Conservation (phyloP, 331 rosid species). For the Malus hybrid region DNA sequence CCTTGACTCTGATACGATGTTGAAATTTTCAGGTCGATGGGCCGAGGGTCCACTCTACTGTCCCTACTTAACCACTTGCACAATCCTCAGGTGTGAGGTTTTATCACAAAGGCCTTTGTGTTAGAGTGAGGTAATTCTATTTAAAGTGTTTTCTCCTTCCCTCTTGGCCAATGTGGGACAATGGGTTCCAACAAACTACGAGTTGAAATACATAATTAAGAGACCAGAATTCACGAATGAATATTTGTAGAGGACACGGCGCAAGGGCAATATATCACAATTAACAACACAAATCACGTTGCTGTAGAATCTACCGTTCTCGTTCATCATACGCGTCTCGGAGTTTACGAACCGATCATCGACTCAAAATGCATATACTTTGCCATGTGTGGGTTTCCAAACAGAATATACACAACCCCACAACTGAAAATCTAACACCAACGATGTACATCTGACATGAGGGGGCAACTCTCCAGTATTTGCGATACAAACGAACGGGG, state of each 20-base stretch:
- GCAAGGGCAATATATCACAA: not conserved
- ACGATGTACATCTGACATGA: constrained; percentile 3
- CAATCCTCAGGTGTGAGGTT: too few species aligned
- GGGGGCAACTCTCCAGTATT: not conserved
- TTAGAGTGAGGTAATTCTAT: too few species aligned
- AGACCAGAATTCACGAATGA: not conserved
- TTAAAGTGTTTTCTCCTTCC: too few species aligned
- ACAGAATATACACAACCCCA: constrained; percentile 24
- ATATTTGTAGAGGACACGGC: not conserved
- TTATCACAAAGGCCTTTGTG: too few species aligned
- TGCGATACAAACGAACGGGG: constrained; percentile 2
- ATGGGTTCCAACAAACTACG: too few species aligned
- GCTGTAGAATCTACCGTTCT: not conserved
- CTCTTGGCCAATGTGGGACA: too few species aligned
- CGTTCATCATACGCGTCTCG: not conserved
- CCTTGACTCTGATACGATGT: too few species aligned
- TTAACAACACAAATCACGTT: not conserved
- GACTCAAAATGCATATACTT: not conserved
- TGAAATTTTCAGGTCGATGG: too few species aligned
- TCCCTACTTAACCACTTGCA: too few species aligned
- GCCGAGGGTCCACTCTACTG: too few species aligned
- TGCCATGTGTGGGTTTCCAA: constrained; percentile 1
- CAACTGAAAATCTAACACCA: constrained; percentile 8
- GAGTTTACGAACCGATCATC: not conserved
- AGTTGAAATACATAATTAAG: not conserved